Conservation (phyloP, 2,329 filamentous ascomycete genomes). For the Aulographum hederae region DNA sequence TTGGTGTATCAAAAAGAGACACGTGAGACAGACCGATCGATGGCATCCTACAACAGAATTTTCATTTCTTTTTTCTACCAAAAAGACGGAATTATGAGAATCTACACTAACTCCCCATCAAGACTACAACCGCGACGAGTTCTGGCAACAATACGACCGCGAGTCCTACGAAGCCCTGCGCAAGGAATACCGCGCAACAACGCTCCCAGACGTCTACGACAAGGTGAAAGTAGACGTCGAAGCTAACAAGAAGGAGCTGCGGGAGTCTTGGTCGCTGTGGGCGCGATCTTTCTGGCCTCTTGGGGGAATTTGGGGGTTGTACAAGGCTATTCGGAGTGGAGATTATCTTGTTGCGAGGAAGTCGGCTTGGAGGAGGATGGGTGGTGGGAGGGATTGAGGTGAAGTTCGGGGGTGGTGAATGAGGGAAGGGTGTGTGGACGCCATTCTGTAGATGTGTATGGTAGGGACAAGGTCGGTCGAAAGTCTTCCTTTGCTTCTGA, state of each 20-base stretch:
- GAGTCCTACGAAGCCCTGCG: conserved; percentile 40
- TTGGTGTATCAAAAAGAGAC: too few relatives aligned
- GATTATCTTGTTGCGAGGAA: conserved; percentile 2
- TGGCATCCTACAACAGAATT: too few relatives aligned
- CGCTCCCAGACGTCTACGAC: conserved; percentile 46
- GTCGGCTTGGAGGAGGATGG: neutral
- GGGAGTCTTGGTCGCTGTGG: conserved; percentile 1
- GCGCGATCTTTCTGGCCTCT: conserved; percentile 2
- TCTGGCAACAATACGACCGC: conserved; percentile 42
- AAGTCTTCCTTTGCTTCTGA: neutral
- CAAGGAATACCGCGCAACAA: conserved; percentile 38
- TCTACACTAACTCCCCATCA: too few relatives aligned
- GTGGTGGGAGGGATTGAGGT: too few relatives aligned
- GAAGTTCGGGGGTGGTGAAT: too few relatives aligned
- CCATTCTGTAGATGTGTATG: neutral
- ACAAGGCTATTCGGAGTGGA: conserved; percentile 4
- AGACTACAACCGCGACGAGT: conserved; percentile 49
- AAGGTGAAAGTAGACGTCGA: conserved; percentile 31
- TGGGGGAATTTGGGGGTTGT: conserved; percentile 4
- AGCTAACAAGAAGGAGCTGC: conserved; percentile 2
- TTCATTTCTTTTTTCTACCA: too few relatives aligned
- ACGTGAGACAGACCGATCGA: too few relatives aligned
- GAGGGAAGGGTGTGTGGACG: neutral
- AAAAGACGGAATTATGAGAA: too few relatives aligned
- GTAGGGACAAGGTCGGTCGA: neutral